These are phyloP conservation scores for Globisporangium cederbergense DNA, from an alignment of 352 stramenopile species.

Conservation along the genomic window DNA sequence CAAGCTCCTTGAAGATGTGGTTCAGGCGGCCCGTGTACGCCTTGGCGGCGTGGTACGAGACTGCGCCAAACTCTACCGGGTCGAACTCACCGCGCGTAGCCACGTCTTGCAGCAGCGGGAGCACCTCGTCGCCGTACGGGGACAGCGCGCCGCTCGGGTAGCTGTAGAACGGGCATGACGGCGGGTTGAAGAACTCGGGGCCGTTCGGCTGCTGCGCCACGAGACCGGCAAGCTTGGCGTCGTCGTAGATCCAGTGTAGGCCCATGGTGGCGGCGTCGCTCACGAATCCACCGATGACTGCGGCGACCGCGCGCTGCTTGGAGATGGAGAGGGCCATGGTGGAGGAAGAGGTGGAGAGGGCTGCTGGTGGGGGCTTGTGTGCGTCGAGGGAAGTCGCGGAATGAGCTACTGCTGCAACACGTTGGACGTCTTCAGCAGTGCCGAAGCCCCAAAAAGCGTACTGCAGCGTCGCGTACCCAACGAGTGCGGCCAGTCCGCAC, in stretches of 20 bases:
- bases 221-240: constrained; percentile 30
- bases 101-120: constrained; percentile 56
- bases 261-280: constrained; percentile 65
- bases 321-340: constrained; percentile 23
- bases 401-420: background rate
- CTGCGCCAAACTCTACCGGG: constrained; percentile 35
- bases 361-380: constrained; percentile 2
- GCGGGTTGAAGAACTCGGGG: constrained; percentile 57
- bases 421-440: background rate
- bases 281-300: constrained; percentile 51
- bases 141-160: constrained; percentile 51
- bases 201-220: constrained; percentile 8
- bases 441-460: constrained; percentile 1
- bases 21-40: constrained; percentile 57
- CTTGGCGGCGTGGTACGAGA: constrained; percentile 55
- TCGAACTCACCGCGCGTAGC: constrained; percentile 40
- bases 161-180: constrained; percentile 60
- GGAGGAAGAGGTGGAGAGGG: too few species aligned
- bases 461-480: constrained; percentile 6
- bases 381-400: constrained; percentile 1
- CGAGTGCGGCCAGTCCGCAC: background rate
- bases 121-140: constrained; percentile 63
- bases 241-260: constrained; percentile 78
- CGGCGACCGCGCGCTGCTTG: constrained; percentile 20
- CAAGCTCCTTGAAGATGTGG: constrained; percentile 64